Base-by-base conservation (phyloP, 306 rosid genomes). In the Begonia fuchsioides region DNA sequence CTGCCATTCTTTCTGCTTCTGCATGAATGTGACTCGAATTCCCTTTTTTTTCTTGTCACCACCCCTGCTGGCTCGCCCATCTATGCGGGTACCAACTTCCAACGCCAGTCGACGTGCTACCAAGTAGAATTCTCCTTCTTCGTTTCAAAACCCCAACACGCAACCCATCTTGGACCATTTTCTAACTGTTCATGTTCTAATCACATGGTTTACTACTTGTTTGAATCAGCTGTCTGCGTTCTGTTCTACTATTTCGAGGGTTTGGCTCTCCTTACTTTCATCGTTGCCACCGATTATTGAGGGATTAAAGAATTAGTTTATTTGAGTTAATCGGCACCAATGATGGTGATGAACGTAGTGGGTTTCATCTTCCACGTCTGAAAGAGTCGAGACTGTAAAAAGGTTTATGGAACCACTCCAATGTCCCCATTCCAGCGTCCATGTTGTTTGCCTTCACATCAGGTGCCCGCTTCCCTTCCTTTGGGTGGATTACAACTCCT, bases 401-500 rank as follows among this genome's bases (percentile, higher is more conserved):
- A 65, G 52, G 8, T 26, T n/a, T n/a, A 52, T 66, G 57, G 86
- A 81, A 72, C 64, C 65, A 70, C 64, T 67, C 61, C 14, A 11
- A 61, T 77, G 85, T 73, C 72, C 58, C 76, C 52, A 63, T 62
- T 10, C 70, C 71, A 76, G 60, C 41, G 65, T 73, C 43, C 71
- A 67, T 68, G 50, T 72, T 49, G 5, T 20, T 58, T 52, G 64
- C 65, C 72, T 67, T 64, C 81, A 57, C n/a, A n/a, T n/a, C n/a
- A n/a, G n/a, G 63, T 41, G 49, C n/a, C n/a, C n/a, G n/a, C n/a
- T n/a, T 44, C 77, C 62, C 38, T 16, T 41, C 77, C 60, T 83
- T 74, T 56, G 38, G 79, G 97, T 84, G 97, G 97, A 81, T 81
- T 84, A 93, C 95, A 90, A 78, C 97, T 81, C 93, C 76, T 81